Evolutionary conservation across 257 asterid genomes (phyloP).

Genomic region (Fraxinus anomala): DNA sequence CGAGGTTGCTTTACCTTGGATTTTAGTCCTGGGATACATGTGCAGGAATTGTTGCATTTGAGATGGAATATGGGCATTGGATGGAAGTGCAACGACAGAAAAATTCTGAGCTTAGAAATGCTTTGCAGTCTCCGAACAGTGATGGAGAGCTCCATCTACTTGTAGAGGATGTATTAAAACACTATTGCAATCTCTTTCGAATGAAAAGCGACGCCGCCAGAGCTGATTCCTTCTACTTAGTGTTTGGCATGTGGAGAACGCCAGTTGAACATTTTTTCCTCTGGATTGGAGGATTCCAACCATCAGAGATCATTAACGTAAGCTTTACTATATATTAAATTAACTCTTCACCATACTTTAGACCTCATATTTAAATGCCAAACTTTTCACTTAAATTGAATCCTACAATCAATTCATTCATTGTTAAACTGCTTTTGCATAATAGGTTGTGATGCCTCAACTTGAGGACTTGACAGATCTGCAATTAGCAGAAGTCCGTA

Average conservation of each 20-base stretch:
- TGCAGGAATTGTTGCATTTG: slow-evolving; percentile 71
- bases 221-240: slow-evolving; percentile 78
- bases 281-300: slow-evolving; percentile 96
- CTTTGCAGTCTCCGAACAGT: slow-evolving; percentile 52
- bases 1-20: not conserved
- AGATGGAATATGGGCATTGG: slow-evolving; percentile 80
- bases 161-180: slow-evolving; percentile 61
- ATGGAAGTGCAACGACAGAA: slow-evolving; percentile 68
- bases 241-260: slow-evolving; percentile 83
- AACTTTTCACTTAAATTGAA: not conserved
- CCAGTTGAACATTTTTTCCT: slow-evolving; percentile 81
- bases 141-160: slow-evolving; percentile 57
- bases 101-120: slow-evolving; percentile 56
- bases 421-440: not conserved
- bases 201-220: slow-evolving; percentile 81
- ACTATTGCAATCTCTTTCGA: slow-evolving; percentile 67
- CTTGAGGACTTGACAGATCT: slow-evolving; percentile 65
- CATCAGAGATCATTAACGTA: slow-evolving; percentile 89
- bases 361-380: not conserved
- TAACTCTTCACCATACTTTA: not conserved
- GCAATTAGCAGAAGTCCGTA: slow-evolving; percentile 53
- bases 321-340: not conserved
- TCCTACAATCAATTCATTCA: not conserved
- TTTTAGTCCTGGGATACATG: not conserved
- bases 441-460: slow-evolving; percentile 75